A percentile compares a stretch with the other conserved stretches of the same genome.
Evolutionary conservation across 768 basidiomycete genomes (phyloP).

Genomic region (Hemileccinum rubropunctum): DNA sequence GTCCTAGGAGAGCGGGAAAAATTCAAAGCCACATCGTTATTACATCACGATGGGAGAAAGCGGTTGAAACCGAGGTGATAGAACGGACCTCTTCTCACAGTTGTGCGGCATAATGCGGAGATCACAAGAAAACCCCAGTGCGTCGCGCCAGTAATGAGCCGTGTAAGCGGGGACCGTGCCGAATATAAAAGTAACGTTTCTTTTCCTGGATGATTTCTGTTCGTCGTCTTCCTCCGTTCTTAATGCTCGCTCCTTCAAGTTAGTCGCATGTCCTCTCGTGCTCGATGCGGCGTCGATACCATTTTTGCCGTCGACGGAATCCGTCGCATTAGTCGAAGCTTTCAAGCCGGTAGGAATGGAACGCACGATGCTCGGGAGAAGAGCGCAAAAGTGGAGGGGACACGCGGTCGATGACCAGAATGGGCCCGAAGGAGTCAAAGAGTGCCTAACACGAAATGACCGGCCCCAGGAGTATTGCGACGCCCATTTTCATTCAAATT

Average conservation of each 20-base stretch:
- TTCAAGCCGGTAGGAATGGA: neutral
- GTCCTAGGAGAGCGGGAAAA: neutral
- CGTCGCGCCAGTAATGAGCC: neutral
- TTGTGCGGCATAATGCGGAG: neutral
- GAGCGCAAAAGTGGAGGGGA: neutral
- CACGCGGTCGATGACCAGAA: neutral
- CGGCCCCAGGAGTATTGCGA: neutral
- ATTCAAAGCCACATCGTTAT: neutral
- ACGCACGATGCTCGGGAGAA: neutral
- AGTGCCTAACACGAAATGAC: neutral
- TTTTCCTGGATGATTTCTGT: neutral
- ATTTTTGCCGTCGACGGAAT: neutral
- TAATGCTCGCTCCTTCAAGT: neutral
- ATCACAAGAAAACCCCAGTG: neutral
- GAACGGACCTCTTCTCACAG: constrained; percentile 5
- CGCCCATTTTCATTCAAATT: no score
- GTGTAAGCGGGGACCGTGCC: constrained; percentile 5
- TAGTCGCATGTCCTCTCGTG: neutral
- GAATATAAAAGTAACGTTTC: neutral
- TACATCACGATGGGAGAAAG: neutral
- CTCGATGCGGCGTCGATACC: neutral
- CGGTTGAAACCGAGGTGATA: neutral
- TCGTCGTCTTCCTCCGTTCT: neutral
- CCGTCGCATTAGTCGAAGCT: neutral
- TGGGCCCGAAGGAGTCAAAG: neutral